Conservation (phyloP, 768 basidiomycete genomes). For the Cubamyces lactineus region DNA sequence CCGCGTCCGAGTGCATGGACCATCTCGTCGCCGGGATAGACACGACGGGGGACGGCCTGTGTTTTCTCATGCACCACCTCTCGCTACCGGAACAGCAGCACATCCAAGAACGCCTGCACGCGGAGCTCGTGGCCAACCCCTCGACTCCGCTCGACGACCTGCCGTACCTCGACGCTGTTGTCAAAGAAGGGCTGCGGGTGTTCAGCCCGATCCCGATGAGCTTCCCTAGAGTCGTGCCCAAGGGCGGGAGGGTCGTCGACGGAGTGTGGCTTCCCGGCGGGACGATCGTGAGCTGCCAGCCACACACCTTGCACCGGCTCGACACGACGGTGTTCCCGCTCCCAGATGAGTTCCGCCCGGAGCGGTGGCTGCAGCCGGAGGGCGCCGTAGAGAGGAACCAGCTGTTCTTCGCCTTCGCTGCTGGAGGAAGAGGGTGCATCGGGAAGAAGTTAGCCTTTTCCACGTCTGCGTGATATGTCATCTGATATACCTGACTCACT, state of each 20-base stretch:
- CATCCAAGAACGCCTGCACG: slow-evolving; percentile 25
- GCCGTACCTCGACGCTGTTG: slow-evolving; percentile 88
- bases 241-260: slow-evolving; percentile 84
- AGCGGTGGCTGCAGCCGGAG: slow-evolving; percentile 87
- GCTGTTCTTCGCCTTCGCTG: slow-evolving; percentile 71
- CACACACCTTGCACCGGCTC: slow-evolving; percentile 78
- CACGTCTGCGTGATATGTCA: no score
- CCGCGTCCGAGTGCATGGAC: slow-evolving; percentile 31
- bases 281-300: slow-evolving; percentile 93
- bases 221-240: slow-evolving; percentile 87
- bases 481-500: background rate
- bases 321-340: slow-evolving; percentile 87
- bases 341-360: slow-evolving; percentile 81
- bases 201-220: slow-evolving; percentile 93
- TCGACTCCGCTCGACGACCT: slow-evolving; percentile 85
- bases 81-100: slow-evolving; percentile 22
- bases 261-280: slow-evolving; percentile 88
- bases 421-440: slow-evolving; percentile 29
- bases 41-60: slow-evolving; percentile 31
- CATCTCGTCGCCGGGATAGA: slow-evolving; percentile 29
- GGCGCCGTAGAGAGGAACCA: slow-evolving; percentile 88
- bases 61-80: slow-evolving; percentile 31
- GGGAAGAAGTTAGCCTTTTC: slow-evolving; percentile 27
- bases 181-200: slow-evolving; percentile 90
- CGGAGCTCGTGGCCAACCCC: slow-evolving; percentile 50